Evolutionary conservation across 306 rosid species (phyloP), one percentile per base, ranked within the genome.

Genomic region (Pyrus pyrifolia): DNA sequence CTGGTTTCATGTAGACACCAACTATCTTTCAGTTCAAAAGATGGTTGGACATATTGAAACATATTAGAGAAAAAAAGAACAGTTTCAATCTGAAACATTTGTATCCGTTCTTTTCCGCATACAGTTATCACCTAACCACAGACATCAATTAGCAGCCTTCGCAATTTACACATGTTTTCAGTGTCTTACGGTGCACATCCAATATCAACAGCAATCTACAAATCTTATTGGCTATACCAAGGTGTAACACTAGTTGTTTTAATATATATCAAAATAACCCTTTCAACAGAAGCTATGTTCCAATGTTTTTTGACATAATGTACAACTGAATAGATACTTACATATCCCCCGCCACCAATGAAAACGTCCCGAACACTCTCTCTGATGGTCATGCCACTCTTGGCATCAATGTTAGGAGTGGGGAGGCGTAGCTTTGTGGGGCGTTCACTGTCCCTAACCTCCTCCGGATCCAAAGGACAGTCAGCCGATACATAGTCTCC

Each of bases 371-470:
- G 93, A 58, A 96, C 93, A 68, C 99, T 96, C 83, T 96, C 98
- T 83, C 89, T 87, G 68, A 96, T 82, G 64, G 99, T 90, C 99
- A 96, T 96, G 76, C 97, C 97, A 68, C 95, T 86, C 85, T 73
- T 91, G 60, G 75, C 70, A 60, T 86, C 90, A 77, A 85, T 75
- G 67, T 91, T 97, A 25, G 96, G 96, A 45, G 85, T 86, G 29
- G 97, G 98, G 77, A 96, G 96, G 79, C 99, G 97, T 68, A 96
- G 87, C 84, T 92, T 95, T 61, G 93, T 92, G 74, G 99, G 99
- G 72, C 97, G 97, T 78, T 96, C 99, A 33, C 97, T 90, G 85
- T 96, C 99, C 83, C 97, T 85, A 73, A 95, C 92, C 86, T 96
- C 99, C 70, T 96, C 99, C 12, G 99, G 99, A 87, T 96, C 99